These are phyloP conservation scores for Hyaloperonospora arabidopsidis DNA, from an alignment of 352 stramenopile genomes.

Conservation along the genomic window DNA sequence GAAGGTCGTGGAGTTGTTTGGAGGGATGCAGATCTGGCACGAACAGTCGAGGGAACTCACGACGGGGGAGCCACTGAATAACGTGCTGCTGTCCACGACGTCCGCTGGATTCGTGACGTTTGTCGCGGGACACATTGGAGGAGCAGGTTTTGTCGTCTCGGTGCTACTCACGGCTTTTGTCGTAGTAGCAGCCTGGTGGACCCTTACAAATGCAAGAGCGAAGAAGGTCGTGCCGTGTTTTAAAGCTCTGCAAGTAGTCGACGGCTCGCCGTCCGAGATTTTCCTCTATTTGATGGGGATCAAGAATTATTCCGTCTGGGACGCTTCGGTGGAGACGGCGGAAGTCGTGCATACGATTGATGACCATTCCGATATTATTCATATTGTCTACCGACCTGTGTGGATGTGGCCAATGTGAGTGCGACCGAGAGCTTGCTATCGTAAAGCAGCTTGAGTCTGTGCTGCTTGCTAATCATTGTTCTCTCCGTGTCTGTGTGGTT, in stretches of 20 bases:
- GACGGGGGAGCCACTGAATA: slow-evolving; percentile 44
- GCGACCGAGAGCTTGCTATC: not conserved
- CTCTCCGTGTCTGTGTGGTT: not conserved
- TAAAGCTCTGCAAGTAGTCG: slow-evolving; percentile 59
- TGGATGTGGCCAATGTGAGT: slow-evolving; percentile 75
- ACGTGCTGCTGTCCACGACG: slow-evolving; percentile 45
- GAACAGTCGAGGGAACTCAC: slow-evolving; percentile 24
- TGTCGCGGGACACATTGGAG: slow-evolving; percentile 55
- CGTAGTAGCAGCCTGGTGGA: slow-evolving; percentile 44
- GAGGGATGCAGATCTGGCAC: slow-evolving; percentile 61
- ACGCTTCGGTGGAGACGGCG: slow-evolving; percentile 51
- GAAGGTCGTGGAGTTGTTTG: slow-evolving; percentile 62
- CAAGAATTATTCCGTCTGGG: slow-evolving; percentile 62
- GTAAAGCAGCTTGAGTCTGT: not conserved
- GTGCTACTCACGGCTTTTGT: slow-evolving; percentile 44
- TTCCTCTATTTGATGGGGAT: slow-evolving; percentile 74
- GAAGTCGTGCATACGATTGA: slow-evolving; percentile 72
- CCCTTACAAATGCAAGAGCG: slow-evolving; percentile 34
- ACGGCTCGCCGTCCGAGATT: slow-evolving; percentile 55
- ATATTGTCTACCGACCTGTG: slow-evolving; percentile 64
- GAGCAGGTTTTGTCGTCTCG: slow-evolving; percentile 41
- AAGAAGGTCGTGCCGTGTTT: slow-evolving; percentile 49
- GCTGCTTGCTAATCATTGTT: not conserved
- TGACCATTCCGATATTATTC: slow-evolving; percentile 71
- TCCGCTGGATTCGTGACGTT: slow-evolving; percentile 54